Evolutionary conservation across 2,329 filamentous ascomycete genomes (phyloP).

Genomic region (Waltergamsia citrina): DNA sequence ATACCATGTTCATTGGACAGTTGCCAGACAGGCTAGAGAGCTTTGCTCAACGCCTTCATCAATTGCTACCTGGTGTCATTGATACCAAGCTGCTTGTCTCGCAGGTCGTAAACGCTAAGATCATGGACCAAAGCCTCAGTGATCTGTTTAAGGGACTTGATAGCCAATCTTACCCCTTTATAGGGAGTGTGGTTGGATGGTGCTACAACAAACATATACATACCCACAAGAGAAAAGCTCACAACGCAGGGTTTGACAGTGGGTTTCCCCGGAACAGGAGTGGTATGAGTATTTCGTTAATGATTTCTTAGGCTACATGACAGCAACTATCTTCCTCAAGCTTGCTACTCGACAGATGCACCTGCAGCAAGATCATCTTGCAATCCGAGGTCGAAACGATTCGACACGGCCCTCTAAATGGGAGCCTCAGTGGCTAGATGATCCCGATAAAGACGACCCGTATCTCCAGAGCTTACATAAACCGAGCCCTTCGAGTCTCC

Average conservation of each 20-base stretch:
- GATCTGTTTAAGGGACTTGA: not conserved
- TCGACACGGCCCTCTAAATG: not conserved
- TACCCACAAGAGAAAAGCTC: slow-evolving; percentile 16
- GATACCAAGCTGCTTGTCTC: slow-evolving; percentile 32
- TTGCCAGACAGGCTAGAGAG: slow-evolving; percentile 43
- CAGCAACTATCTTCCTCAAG: slow-evolving; percentile 28
- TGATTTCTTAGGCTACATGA: slow-evolving; percentile 26
- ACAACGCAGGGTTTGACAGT: slow-evolving; percentile 55
- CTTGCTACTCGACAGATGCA: not conserved
- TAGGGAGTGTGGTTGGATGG: slow-evolving; percentile 1
- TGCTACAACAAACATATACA: not conserved
- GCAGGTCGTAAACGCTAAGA: not conserved
- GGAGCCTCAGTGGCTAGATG: not conserved
- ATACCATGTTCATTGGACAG: slow-evolving; percentile 49
- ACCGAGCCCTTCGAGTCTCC: not conserved
- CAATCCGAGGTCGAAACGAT: no score
- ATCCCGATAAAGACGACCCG: not conserved
- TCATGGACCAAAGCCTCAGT: slow-evolving; percentile 16
- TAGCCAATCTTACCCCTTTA: slow-evolving; percentile 3
- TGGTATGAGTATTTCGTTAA: not conserved
- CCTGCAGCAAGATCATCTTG: not conserved
- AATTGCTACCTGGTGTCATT: slow-evolving; percentile 36
- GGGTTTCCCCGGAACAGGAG: slow-evolving; percentile 1
- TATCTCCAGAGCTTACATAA: not conserved
- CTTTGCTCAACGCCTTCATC: slow-evolving; percentile 40